phyloP scores from a whole-genome alignment of 2,329 filamentous ascomycete genomes.

The Harringtonia lauricola region DNA sequence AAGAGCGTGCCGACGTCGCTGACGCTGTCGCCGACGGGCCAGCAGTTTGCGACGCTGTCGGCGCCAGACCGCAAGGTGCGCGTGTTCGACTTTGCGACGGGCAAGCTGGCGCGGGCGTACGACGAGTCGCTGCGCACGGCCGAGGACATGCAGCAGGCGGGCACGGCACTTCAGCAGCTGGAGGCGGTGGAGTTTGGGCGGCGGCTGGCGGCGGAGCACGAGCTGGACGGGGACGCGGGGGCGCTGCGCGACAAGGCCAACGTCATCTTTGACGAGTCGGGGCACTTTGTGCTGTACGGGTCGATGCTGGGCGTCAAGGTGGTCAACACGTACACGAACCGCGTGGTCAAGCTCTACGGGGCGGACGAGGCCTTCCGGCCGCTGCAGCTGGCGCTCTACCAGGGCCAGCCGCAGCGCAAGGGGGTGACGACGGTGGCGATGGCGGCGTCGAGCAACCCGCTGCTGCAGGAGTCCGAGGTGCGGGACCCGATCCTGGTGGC shows the following conservation, averaged over 20 bases:
- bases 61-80: slow-evolving; percentile 89
- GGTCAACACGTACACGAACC: slow-evolving; percentile 89
- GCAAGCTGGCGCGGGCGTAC: slow-evolving; percentile 82
- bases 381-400: slow-evolving; percentile 77
- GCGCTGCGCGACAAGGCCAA: slow-evolving; percentile 62
- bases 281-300: slow-evolving; percentile 89
- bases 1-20: slow-evolving; percentile 77
- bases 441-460: slow-evolving; percentile 88
- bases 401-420: slow-evolving; percentile 92
- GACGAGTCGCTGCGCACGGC: slow-evolving; percentile 87
- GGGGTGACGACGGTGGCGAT: slow-evolving; percentile 89
- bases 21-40: slow-evolving; percentile 74
- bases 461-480: slow-evolving; percentile 83
- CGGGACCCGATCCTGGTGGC: slow-evolving; percentile 80
- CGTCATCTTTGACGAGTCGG: slow-evolving; percentile 90
- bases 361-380: slow-evolving; percentile 81
- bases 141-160: slow-evolving; percentile 93
- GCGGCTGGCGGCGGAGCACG: slow-evolving; percentile 73
- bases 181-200: slow-evolving; percentile 90
- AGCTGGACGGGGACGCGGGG: slow-evolving; percentile 62
- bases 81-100: slow-evolving; percentile 83
- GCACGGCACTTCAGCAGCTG: slow-evolving; percentile 66
- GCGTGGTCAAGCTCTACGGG: slow-evolving; percentile 81
- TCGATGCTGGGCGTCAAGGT: slow-evolving; percentile 90
- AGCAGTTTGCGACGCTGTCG: slow-evolving; percentile 80